phyloP scores from a whole-genome alignment of 768 basidiomycete genomes.

The Boletus huronensis region DNA sequence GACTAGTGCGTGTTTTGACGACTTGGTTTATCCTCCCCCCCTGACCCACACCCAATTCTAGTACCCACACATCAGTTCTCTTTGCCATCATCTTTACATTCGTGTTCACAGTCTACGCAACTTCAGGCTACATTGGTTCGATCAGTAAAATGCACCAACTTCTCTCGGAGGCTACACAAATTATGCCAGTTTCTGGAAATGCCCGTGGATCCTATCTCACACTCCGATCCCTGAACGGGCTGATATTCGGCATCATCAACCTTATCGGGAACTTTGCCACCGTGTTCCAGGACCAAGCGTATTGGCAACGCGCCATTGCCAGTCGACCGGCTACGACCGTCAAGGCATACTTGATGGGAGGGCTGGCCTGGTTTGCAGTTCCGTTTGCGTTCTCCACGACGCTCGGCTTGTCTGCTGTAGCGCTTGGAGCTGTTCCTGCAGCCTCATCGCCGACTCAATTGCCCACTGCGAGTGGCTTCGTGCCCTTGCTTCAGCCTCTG shows the following conservation, averaged over 20 bases:
- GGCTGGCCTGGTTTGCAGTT: constrained; percentile 88
- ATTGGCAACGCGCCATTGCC: constrained; percentile 92
- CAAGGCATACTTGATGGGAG: constrained; percentile 88
- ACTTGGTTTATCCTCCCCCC: not conserved
- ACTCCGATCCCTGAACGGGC: constrained; percentile 69
- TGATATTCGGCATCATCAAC: constrained; percentile 86
- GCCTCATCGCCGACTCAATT: constrained; percentile 24
- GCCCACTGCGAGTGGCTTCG: constrained; percentile 51
- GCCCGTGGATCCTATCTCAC: constrained; percentile 83
- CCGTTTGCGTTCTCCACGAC: constrained; percentile 86
- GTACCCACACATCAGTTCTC: constrained; percentile 83
- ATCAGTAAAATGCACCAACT: constrained; percentile 76
- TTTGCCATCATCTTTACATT: constrained; percentile 81
- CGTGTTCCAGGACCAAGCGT: constrained; percentile 69
- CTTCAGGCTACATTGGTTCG: constrained; percentile 76
- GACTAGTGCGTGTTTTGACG: constrained; percentile 62
- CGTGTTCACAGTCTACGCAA: constrained; percentile 79
- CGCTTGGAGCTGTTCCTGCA: constrained; percentile 50
- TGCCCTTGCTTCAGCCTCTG: constrained; percentile 40
- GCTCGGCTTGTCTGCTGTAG: constrained; percentile 84
- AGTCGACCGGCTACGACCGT: constrained; percentile 80
- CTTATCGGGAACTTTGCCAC: constrained; percentile 80
- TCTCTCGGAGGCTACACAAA: constrained; percentile 52
- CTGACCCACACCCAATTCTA: constrained; percentile 26
- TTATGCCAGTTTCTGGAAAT: constrained; percentile 71